Conservation (phyloP, 2,329 filamentous ascomycete genomes). For the Mycosphaerella arachidis region DNA sequence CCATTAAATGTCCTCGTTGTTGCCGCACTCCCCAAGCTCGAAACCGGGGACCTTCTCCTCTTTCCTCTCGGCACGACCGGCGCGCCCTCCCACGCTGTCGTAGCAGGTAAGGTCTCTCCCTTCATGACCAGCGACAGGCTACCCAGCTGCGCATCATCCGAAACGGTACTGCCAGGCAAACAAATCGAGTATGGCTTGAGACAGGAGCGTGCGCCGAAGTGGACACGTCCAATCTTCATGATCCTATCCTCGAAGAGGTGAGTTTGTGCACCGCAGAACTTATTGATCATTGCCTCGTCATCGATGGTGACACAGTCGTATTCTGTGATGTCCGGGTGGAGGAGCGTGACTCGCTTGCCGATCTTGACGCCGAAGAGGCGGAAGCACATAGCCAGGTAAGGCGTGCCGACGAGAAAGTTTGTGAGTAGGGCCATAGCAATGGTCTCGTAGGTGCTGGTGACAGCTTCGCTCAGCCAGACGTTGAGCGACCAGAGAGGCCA, state of each 20-base stretch:
- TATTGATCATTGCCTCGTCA: conserved; percentile 22
- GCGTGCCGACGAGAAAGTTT: conserved; percentile 21
- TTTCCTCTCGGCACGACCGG: conserved; percentile 16
- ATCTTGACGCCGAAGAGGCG: conserved; percentile 23
- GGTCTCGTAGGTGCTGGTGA: conserved; percentile 23
- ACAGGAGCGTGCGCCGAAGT: conserved; percentile 15
- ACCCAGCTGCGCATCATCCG: conserved; percentile 20
- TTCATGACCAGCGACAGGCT: conserved; percentile 23
- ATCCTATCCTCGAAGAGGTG: conserved; percentile 26
- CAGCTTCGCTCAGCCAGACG: conserved; percentile 23
- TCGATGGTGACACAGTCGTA: conserved; percentile 24
- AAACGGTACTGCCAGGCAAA: conserved; percentile 18
- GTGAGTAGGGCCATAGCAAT: conserved; percentile 17
- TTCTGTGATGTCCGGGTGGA: conserved; percentile 21
- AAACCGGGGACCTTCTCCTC: background rate
- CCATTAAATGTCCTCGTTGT: background rate
- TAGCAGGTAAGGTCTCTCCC: conserved; percentile 18
- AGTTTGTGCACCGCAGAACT: conserved; percentile 20
- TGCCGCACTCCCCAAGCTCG: background rate
- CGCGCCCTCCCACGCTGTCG: conserved; percentile 21
- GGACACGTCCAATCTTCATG: conserved; percentile 24
- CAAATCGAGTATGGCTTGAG: conserved; percentile 23
- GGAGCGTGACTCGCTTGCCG: conserved; percentile 18
- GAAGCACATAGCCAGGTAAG: conserved; percentile 23
- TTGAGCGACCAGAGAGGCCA: conserved; percentile 27